Conservation (phyloP, 2,329 filamentous ascomycete genomes). For the Aureobasidium sp. region DNA sequence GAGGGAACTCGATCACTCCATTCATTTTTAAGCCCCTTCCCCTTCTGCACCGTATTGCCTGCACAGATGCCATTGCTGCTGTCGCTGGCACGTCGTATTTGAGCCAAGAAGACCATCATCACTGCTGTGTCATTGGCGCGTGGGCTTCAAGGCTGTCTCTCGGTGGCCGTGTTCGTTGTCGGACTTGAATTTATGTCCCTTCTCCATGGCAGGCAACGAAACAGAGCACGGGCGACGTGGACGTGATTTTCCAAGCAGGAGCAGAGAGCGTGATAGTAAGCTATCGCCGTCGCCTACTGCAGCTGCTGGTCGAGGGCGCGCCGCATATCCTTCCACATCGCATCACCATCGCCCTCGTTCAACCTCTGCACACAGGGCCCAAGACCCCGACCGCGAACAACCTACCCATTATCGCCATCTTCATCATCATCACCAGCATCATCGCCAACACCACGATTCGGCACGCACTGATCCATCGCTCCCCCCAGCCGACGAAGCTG, state of each 20-base stretch:
- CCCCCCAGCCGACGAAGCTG: background rate
- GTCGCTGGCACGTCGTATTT: conserved; percentile 2
- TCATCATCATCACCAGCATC: conserved; percentile 3
- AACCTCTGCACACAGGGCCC: conserved; percentile 6
- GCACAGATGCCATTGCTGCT: conserved; percentile 2
- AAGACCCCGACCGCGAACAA: background rate
- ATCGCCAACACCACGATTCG: background rate
- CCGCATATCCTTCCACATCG: conserved; percentile 2
- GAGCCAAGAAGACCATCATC: background rate
- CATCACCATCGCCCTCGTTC: conserved; percentile 9
- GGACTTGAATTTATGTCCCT: conserved; percentile 9
- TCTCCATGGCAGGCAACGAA: conserved; percentile 11
- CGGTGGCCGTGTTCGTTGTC: conserved; percentile 5
- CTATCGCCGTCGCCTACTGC: conserved; percentile 7
- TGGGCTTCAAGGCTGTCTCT: conserved; percentile 11
- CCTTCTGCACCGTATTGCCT: background rate
- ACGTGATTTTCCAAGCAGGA: conserved; percentile 11
- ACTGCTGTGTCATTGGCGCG: conserved; percentile 6
- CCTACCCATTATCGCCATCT: background rate
- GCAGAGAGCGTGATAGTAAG: conserved; percentile 7
- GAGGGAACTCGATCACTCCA: conserved; percentile 3
- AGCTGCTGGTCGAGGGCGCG: conserved; percentile 2
- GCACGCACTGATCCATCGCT: background rate
- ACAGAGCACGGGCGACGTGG: conserved; percentile 9
- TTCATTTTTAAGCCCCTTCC: background rate